Base-by-base conservation (phyloP, 1,284 basidiomycete species). In the Austropuccinia psidii region DNA sequence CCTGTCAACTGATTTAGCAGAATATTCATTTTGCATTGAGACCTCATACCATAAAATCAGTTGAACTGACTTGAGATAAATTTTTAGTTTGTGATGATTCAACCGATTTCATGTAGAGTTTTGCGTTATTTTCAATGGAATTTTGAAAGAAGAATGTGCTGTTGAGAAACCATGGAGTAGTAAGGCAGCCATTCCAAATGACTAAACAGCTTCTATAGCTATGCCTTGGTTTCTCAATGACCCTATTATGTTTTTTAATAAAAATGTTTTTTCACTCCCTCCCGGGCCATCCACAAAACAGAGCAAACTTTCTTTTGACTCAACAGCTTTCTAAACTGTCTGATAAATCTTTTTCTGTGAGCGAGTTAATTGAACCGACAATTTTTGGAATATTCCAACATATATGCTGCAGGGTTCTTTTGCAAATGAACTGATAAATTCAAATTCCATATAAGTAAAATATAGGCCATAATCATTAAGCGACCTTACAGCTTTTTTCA, bases 191-290 rank as follows among this genome's bases (percentile, higher is more conserved):
- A 85, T 83, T 0, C 84, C 84, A 5, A 83, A 84, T 4, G 84
- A 47, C 0, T 52, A 21, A 0, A 69, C 67, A 2, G 41, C 54
- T 0, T 85, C 77, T 0, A 83, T 80, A 75, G 85, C 81, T 17
- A 74, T 27, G 0, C 77, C 77, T 37, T 78, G 68, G 15, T 75
- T 66, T 19, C 79, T 77, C 2, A 85, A 27, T 8, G 73, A 52
- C 67, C 79, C 54, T 68, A 81, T 81, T 50, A 86, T 75, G 0
- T 82, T 80, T 8, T 82, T 84, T 74, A 82, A 83, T 0, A 85
- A 49, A 78, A 81, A 85, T 0, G 84, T 86, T 75, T 86, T 86
- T 2, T 84, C 84, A 74, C 81, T 82, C 0, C 84, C 84, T 57
- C 82, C 84, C 37, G 81, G 78, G 55, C 84, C 84, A 73, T 84